Percentiles rank a stretch among this genome's conserved stretches.
These are phyloP conservation scores for Pseudonectria foliicola DNA, from an alignment of 2,329 filamentous ascomycete genomes.

Conservation along the genomic window DNA sequence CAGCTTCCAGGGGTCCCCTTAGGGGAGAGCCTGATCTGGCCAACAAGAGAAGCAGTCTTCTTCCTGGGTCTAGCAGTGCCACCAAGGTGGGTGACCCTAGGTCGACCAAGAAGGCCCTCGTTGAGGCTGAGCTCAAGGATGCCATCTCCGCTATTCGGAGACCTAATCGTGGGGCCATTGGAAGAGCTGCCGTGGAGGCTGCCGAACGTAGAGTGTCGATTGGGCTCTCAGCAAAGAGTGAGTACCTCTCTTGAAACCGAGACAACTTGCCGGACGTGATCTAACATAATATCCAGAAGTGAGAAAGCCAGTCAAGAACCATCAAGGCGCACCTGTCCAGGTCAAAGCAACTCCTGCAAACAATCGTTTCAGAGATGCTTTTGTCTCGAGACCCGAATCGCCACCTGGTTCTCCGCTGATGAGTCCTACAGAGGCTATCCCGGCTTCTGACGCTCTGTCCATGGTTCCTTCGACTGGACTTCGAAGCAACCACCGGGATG, in stretches of 20 bases:
- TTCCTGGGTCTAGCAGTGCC: conserved; percentile 39
- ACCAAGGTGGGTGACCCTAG: conserved; percentile 48
- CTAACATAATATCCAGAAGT: conserved; percentile 37
- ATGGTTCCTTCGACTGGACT: conserved; percentile 36
- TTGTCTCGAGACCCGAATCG: conserved; percentile 27
- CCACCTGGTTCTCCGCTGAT: conserved; percentile 13
- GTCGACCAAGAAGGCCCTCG: conserved; percentile 56
- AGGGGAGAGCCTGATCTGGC: conserved; percentile 31
- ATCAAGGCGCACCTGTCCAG: conserved; percentile 33
- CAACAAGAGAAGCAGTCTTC: conserved; percentile 34
- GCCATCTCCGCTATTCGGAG: conserved; percentile 69
- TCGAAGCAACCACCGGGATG: conserved; percentile 24
- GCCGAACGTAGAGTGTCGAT: conserved; percentile 52
- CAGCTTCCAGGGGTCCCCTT: conserved; percentile 42
- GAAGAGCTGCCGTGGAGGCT: conserved; percentile 59
- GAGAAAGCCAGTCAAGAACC: conserved; percentile 41
- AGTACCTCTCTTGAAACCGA: conserved; percentile 17
- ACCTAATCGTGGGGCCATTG: conserved; percentile 65
- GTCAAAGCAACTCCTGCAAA: conserved; percentile 53
- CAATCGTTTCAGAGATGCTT: conserved; percentile 45
- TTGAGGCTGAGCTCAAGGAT: conserved; percentile 64
- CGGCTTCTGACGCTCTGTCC: conserved; percentile 31
- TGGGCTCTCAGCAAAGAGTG: conserved; percentile 42
- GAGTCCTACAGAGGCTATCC: conserved; percentile 25
- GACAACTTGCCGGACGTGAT: not conserved